Evolutionary conservation across 2,329 filamentous ascomycete species (phyloP), one percentile per base, ranked within the genome.

Genomic region (Diaporthe ilicicola): DNA sequence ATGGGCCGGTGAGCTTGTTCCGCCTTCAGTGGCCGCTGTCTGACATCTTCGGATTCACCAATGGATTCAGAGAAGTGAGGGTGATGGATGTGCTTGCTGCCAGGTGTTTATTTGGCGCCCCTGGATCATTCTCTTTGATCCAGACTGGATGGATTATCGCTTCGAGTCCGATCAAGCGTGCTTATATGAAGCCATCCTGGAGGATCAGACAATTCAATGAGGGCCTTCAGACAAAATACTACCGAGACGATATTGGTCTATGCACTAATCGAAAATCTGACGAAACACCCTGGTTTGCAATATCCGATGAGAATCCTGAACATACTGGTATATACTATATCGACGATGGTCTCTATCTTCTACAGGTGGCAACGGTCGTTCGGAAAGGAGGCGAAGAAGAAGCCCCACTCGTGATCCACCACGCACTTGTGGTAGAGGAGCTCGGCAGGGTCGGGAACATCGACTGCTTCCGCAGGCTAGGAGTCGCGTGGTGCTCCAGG

Each of bases 191-290:
- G 1, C 15, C 37, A 44, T 19, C 22, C 9, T 12, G 13, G 15
- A 12, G 44, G 0, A 15, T 5, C 1, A 0, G 2, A 10, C 1
- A 12, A 1, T n/a, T 19, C 12, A 22, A 44, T 2, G 4, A 2
- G 6, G 15, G 1, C 13, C 6, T 29, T 4, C 8, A 29, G 1
- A 13, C 4, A 0, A 7, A n/a, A 7, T 46, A 32, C 13, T 2
- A 1, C 5, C 3, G n/a, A 2, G n/a, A 4, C 9, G 7, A 29
- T n/a, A 37, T 61, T 29, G 37, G 15, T 0, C 2, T 59, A 1
- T 0, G 22, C 1, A 59, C 55, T 0, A 7, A 59, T 0, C 55
- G 2, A 0, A n/a, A 15, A 4, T 17, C 4, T 1, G 39, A 61
- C 9, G 6, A 22, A 12, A n/a, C 32, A 4, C n/a, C 22, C 4